These are phyloP conservation scores for Beauveria scarabaeidicola DNA, from an alignment of 2,329 filamentous ascomycete species.

Conservation along the genomic window DNA sequence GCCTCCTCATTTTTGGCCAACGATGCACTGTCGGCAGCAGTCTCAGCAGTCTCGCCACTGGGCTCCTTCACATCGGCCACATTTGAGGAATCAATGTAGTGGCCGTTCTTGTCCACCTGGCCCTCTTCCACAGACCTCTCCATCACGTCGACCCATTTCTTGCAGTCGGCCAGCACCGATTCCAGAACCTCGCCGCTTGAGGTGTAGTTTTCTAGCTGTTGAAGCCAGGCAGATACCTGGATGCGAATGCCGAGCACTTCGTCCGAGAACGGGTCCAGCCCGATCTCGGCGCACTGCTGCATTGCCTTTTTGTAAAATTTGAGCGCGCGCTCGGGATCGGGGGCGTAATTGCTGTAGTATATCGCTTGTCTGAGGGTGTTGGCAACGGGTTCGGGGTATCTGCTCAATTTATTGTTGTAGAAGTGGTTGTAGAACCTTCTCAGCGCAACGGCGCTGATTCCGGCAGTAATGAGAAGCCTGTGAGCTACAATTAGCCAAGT, in stretches of 20 bases:
- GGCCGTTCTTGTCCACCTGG: slow-evolving; percentile 33
- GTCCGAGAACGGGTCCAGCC: slow-evolving; percentile 82
- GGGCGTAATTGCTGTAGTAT: slow-evolving; percentile 72
- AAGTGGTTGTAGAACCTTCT: slow-evolving; percentile 46
- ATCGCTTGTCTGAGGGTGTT: slow-evolving; percentile 74
- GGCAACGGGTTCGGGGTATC: slow-evolving; percentile 61
- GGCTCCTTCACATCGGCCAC: background rate
- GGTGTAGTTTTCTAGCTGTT: slow-evolving; percentile 62
- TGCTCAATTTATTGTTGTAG: slow-evolving; percentile 46
- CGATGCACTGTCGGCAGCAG: background rate
- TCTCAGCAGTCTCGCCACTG: background rate
- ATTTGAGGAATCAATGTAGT: slow-evolving; percentile 17
- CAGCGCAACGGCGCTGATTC: slow-evolving; percentile 24
- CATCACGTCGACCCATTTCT: slow-evolving; percentile 49
- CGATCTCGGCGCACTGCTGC: slow-evolving; percentile 59
- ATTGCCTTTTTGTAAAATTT: slow-evolving; percentile 79
- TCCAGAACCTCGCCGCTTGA: slow-evolving; percentile 71
- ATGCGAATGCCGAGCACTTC: slow-evolving; percentile 87
- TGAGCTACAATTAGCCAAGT: background rate
- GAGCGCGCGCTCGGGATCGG: slow-evolving; percentile 68
- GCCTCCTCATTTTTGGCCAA: slow-evolving; percentile 10
- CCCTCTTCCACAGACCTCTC: slow-evolving; percentile 42
- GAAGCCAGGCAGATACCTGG: slow-evolving; percentile 69
- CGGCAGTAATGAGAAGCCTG: slow-evolving; percentile 23
- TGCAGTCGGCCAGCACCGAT: slow-evolving; percentile 62